These are phyloP conservation scores for Mortierella sp. DNA, from an alignment of 371 early-diverging fungal species.

Conservation along the genomic window DNA sequence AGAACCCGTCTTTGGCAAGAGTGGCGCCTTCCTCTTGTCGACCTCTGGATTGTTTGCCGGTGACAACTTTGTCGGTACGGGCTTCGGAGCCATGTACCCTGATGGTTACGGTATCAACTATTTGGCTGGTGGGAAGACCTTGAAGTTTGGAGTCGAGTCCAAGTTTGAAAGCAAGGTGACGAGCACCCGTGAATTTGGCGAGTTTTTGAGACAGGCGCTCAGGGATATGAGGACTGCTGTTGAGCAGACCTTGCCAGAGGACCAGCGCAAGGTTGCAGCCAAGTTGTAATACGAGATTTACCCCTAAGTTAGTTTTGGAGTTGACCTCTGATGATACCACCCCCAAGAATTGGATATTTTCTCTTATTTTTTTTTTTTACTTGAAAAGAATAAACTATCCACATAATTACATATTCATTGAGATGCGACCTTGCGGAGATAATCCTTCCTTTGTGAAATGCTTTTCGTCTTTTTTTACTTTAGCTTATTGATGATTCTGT, in stretches of 20 bases:
- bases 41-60: constrained; percentile 85
- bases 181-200: constrained; percentile 63
- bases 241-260: constrained; percentile 49
- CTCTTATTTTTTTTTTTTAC: background rate
- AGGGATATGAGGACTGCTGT: constrained; percentile 64
- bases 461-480: background rate
- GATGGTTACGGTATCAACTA: constrained; percentile 96
- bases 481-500: background rate
- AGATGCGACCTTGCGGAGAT: background rate
- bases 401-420: background rate
- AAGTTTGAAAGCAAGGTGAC: constrained; percentile 70
- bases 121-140: constrained; percentile 70
- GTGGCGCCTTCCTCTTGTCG: constrained; percentile 77
- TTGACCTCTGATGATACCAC: constrained; percentile 2
- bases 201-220: constrained; percentile 62
- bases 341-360: background rate
- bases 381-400: background rate
- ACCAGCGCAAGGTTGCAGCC: constrained; percentile 33
- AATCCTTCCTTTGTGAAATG: background rate
- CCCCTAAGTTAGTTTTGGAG: background rate
- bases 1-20: constrained; percentile 78
- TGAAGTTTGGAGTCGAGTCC: constrained; percentile 88
- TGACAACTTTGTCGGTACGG: constrained; percentile 80
- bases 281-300: constrained; percentile 22
- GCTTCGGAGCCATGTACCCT: constrained; percentile 80